phyloP scores from a whole-genome alignment of 192 early-diverging fungal genomes.

The Backusella australiensis region DNA sequence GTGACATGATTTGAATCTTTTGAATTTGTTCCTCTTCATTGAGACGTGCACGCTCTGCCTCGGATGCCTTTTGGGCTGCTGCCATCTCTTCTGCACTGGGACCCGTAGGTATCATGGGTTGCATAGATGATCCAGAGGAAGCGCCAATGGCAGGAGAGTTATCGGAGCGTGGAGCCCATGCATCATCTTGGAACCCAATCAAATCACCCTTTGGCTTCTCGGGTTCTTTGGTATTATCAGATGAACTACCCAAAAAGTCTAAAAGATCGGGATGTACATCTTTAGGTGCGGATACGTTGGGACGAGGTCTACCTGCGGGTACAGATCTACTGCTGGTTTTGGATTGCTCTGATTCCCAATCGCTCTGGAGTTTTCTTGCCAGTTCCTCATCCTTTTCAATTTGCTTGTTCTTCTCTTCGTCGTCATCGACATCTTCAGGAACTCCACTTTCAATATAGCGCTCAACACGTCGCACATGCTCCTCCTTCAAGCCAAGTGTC shows the following conservation, averaged over 20 bases:
- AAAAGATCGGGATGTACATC: constrained; percentile 48
- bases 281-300: constrained; percentile 40
- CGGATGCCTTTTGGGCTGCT: constrained; percentile 3
- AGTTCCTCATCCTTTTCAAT: constrained; percentile 76
- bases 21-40: constrained; percentile 18
- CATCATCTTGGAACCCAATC: constrained; percentile 52
- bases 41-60: neutral
- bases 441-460: constrained; percentile 58
- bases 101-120: constrained; percentile 18
- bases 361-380: constrained; percentile 77
- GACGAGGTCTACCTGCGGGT: neutral
- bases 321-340: constrained; percentile 10
- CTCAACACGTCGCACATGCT: constrained; percentile 78
- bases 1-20: constrained; percentile 10
- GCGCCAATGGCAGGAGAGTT: constrained; percentile 17
- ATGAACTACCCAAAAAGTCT: constrained; percentile 39
- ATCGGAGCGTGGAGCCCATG: constrained; percentile 46
- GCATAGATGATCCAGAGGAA: constrained; percentile 13
- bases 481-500: constrained; percentile 79
- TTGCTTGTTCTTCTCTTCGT: constrained; percentile 46
- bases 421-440: constrained; percentile 42
- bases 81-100: neutral
- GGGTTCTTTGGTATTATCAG: constrained; percentile 7
- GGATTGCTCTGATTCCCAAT: constrained; percentile 54
- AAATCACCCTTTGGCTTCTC: constrained; percentile 29